These are phyloP conservation scores for Aspergillus sclerotiicarbonarius DNA, from an alignment of 495 filamentous ascomycete genomes.

Conservation along the genomic window DNA sequence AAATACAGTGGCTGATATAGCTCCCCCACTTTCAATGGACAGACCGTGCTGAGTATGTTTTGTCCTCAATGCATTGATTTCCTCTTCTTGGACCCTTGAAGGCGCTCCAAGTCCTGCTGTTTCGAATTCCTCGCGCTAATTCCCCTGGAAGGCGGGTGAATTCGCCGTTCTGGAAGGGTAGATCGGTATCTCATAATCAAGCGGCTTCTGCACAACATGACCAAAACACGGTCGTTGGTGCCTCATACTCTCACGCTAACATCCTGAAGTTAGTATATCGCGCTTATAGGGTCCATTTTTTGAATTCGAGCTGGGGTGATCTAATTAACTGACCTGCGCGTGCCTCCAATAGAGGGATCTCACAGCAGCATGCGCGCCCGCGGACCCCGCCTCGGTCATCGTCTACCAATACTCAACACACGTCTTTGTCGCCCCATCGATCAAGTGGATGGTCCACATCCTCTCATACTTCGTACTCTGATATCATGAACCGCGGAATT, in stretches of 20 bases:
- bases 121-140: slow-evolving; percentile 26
- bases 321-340: slow-evolving; percentile 22
- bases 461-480: slow-evolving; percentile 68
- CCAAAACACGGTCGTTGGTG: slow-evolving; percentile 80
- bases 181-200: slow-evolving; percentile 40
- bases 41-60: slow-evolving; percentile 55
- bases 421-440: slow-evolving; percentile 56
- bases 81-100: background rate
- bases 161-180: slow-evolving; percentile 88
- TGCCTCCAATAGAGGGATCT: slow-evolving; percentile 45
- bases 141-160: slow-evolving; percentile 53
- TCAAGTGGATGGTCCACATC: slow-evolving; percentile 54
- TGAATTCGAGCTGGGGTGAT: background rate
- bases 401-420: slow-evolving; percentile 33
- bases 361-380: slow-evolving; percentile 53
- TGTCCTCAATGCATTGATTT: background rate
- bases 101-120: background rate
- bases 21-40: slow-evolving; percentile 18
- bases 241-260: slow-evolving; percentile 94
- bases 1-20: slow-evolving; percentile 27
- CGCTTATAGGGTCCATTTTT: background rate
- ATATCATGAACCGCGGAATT: slow-evolving; percentile 70
- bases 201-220: slow-evolving; percentile 55
- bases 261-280: slow-evolving; percentile 73
- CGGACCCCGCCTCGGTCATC: slow-evolving; percentile 59